Evolutionary conservation across 306 rosid genomes (phyloP).

Genomic region (Echinosophora koreensis): DNA sequence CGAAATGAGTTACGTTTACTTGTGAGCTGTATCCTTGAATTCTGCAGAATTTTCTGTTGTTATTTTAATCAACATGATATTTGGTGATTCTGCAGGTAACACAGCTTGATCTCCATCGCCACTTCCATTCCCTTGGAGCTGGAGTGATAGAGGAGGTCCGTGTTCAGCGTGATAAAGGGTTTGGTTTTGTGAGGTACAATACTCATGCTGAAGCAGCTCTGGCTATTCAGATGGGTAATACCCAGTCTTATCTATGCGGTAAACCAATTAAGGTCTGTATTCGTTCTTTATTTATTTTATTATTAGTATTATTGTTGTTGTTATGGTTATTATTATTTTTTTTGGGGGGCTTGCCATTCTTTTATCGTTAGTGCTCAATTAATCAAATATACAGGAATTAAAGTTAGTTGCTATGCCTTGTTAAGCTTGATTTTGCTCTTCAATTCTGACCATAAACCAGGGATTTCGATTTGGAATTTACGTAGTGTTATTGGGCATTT

Average conservation of each 20-base stretch:
- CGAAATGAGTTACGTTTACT: not conserved
- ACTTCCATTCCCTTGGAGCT: constrained; percentile 90
- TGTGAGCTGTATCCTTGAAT: constrained; percentile 24
- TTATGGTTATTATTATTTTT: too few relatives aligned
- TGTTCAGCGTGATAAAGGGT: constrained; percentile 95
- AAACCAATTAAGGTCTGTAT: constrained; percentile 81
- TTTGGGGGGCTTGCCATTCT: not conserved
- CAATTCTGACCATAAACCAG: not conserved
- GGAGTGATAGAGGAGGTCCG: constrained; percentile 97
- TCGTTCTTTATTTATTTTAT: too few relatives aligned
- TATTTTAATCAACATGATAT: constrained; percentile 17
- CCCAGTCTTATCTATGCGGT: constrained; percentile 76
- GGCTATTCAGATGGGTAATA: constrained; percentile 94
- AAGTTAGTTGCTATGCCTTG: not conserved
- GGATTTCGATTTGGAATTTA: not conserved
- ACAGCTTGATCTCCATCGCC: constrained; percentile 93
- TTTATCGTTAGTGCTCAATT: not conserved
- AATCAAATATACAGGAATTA: not conserved
- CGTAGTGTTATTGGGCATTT: not conserved
- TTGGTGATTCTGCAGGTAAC: constrained; percentile 61
- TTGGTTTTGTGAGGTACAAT: constrained; percentile 94
- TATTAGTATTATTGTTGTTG: too few relatives aligned
- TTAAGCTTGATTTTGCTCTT: not conserved
- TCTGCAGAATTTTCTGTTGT: constrained; percentile 10
- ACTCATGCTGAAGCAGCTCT: constrained; percentile 92